A percentile compares a stretch with the other conserved stretches of the same genome.
Evolutionary conservation across 805 yeast genomes (phyloP).

Genomic region (Tetrapisispora namnaoensis): DNA sequence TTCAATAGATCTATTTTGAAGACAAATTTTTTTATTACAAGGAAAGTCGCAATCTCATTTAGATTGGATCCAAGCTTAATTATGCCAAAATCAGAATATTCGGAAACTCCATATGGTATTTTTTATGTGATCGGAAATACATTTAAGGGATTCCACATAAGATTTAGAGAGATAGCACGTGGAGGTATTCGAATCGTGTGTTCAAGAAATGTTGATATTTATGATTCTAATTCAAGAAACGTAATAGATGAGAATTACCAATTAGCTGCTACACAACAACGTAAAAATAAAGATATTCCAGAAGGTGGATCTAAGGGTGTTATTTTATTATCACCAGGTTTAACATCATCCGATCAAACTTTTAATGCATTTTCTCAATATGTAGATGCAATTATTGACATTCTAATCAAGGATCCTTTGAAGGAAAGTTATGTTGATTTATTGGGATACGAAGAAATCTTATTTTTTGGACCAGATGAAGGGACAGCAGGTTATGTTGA

Average conservation of each 20-base stretch:
- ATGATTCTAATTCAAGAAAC: conserved; percentile 72
- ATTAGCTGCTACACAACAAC: conserved; percentile 90
- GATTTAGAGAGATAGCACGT: conserved; percentile 94
- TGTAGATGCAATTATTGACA: conserved; percentile 82
- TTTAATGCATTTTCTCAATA: conserved; percentile 84
- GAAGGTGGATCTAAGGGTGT: conserved; percentile 99
- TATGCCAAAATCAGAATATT: conserved; percentile 77
- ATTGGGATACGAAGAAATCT: conserved; percentile 74
- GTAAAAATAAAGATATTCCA: conserved; percentile 95
- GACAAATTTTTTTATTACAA: conserved; percentile 87
- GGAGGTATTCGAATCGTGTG: conserved; percentile 96
- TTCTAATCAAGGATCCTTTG: conserved; percentile 69
- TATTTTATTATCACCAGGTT: conserved; percentile 67
- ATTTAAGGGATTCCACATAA: conserved; percentile 92
- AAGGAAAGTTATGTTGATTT: conserved; percentile 80
- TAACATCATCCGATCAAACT: conserved; percentile 64
- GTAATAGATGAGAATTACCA: conserved; percentile 95
- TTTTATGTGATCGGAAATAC: conserved; percentile 93
- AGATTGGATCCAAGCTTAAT: conserved; percentile 74
- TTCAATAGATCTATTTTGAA: conserved; percentile 84
- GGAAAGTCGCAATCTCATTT: conserved; percentile 91
- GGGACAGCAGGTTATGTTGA: conserved; percentile 92
- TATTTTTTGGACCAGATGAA: conserved; percentile 99
- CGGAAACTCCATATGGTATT: conserved; percentile 89
- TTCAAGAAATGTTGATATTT: conserved; percentile 77